A percentile compares a stretch with the other conserved stretches of the same genome.
phyloP scores from a whole-genome alignment of 1,284 basidiomycete genomes.

The Sanghuangporus sanghuang region DNA sequence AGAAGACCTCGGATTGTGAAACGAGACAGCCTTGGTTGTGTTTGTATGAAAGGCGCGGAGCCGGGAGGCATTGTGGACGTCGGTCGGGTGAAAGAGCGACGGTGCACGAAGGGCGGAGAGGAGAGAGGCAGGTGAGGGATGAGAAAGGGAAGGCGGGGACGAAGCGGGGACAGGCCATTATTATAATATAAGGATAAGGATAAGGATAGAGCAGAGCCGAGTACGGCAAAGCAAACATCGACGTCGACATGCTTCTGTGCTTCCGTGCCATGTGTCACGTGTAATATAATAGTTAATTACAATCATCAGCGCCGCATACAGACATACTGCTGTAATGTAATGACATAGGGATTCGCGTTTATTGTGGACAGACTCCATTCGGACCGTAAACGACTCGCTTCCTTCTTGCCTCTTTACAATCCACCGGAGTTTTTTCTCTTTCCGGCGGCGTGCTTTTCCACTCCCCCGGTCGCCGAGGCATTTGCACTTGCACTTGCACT shows the following conservation, averaged over 20 bases:
- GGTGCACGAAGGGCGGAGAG: background rate
- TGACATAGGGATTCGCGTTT: background rate
- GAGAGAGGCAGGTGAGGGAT: background rate
- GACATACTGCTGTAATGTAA: too few species aligned
- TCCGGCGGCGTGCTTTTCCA: too few species aligned
- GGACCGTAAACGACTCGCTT: too few species aligned
- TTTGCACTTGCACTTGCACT: too few species aligned
- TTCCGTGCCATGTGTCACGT: background rate
- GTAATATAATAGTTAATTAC: too few species aligned
- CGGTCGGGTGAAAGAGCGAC: background rate
- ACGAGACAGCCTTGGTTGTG: conserved; percentile 45
- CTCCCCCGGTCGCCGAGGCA: too few species aligned
- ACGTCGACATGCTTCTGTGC: too few species aligned
- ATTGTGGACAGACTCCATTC: too few species aligned
- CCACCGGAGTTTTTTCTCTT: too few species aligned
- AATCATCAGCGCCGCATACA: too few species aligned
- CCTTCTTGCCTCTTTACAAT: background rate
- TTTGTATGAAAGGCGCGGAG: conserved; percentile 11
- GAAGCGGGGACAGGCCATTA: background rate
- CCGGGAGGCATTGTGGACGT: background rate
- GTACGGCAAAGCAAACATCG: too few species aligned
- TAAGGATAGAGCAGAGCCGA: background rate
- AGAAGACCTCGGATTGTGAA: conserved; percentile 42
- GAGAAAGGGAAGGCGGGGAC: background rate
- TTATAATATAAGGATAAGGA: background rate